Evolutionary conservation across 768 basidiomycete genomes (phyloP).

Genomic region (Boletus rubescentipes): DNA sequence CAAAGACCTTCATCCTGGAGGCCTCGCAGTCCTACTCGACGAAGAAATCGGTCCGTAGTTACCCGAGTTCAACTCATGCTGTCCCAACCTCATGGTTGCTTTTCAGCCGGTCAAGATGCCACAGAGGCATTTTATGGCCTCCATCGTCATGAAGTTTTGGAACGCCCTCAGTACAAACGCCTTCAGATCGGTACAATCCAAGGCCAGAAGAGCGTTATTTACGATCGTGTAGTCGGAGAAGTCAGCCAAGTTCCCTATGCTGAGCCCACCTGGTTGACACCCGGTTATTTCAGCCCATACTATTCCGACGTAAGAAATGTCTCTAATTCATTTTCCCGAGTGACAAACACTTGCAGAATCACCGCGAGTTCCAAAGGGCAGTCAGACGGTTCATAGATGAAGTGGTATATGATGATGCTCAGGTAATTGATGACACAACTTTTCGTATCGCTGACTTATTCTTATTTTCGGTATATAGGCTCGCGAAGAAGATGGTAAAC

Average conservation of each 20-base stretch:
- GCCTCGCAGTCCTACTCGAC: slow-evolving; percentile 73
- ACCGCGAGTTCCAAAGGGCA: slow-evolving; percentile 46
- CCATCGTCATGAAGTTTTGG: slow-evolving; percentile 82
- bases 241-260: slow-evolving; percentile 81
- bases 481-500: slow-evolving; percentile 89
- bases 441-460: slow-evolving; percentile 17
- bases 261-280: slow-evolving; percentile 79
- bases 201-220: slow-evolving; percentile 58
- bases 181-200: slow-evolving; percentile 73
- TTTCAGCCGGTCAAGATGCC: slow-evolving; percentile 76
- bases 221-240: slow-evolving; percentile 50
- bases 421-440: slow-evolving; percentile 15
- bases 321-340: neutral
- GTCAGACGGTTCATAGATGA: slow-evolving; percentile 67
- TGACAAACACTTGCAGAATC: slow-evolving; percentile 37
- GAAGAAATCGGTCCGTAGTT: slow-evolving; percentile 62
- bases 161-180: slow-evolving; percentile 69
- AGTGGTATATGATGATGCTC: slow-evolving; percentile 50
- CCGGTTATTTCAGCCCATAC: slow-evolving; percentile 69
- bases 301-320: slow-evolving; percentile 56
- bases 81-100: neutral
- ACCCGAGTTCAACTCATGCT: neutral
- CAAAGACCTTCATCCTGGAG: slow-evolving; percentile 81
- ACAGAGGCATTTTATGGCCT: slow-evolving; percentile 88
- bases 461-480: slow-evolving; percentile 38